These are phyloP conservation scores for Penicillium coprophilum DNA, from an alignment of 495 filamentous ascomycete genomes.

Conservation along the genomic window DNA sequence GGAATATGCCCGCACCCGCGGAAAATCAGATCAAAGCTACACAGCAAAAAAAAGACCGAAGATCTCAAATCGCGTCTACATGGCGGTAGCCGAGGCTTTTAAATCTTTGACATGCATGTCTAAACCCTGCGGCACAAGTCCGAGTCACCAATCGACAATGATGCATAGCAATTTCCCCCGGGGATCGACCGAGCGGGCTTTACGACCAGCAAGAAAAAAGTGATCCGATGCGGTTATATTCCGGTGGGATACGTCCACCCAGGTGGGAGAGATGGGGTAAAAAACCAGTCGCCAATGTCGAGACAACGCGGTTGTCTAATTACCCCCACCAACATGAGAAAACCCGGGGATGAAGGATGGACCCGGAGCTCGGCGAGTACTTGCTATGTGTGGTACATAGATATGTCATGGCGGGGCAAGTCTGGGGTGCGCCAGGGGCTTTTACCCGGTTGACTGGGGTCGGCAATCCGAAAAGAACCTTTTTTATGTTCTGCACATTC, in stretches of 20 bases:
- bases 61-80: neutral
- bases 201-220: conserved; percentile 14
- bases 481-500: neutral
- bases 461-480: conserved; percentile 4
- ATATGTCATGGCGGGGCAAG: conserved; percentile 14
- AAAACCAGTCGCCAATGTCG: neutral
- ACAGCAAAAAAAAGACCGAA: neutral
- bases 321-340: neutral
- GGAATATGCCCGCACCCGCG: conserved; percentile 7
- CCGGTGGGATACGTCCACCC: neutral
- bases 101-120: conserved; percentile 1
- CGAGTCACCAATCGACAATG: neutral
- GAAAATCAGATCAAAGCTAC: neutral
- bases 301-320: neutral
- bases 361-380: neutral
- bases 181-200: conserved; percentile 21
- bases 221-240: conserved; percentile 16
- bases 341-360: neutral
- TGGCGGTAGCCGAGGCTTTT: conserved; percentile 8
- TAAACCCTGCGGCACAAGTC: conserved; percentile 7
- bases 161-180: conserved; percentile 17
- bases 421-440: neutral
- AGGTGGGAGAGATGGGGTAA: neutral
- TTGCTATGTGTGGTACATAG: neutral
- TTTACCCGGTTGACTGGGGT: neutral